Conservation (phyloP, 148 eudicot species). For the Bassia scoparia region DNA sequence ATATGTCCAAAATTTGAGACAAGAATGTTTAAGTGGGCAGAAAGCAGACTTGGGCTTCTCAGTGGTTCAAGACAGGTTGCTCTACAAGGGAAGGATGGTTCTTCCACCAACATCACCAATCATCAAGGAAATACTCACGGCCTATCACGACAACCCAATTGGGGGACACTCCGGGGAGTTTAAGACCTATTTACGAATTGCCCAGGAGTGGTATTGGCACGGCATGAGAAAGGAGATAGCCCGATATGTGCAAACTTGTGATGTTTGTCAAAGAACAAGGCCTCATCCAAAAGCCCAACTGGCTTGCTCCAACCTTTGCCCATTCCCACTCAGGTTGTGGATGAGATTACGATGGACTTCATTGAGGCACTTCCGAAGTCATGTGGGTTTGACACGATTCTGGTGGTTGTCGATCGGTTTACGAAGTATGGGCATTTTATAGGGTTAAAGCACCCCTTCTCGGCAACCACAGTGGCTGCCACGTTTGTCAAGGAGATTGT, state of each 20-base stretch:
- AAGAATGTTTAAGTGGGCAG: too few relatives aligned
- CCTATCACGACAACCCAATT: neutral
- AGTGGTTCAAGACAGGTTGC: too few relatives aligned
- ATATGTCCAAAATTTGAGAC: too few relatives aligned
- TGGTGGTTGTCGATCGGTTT: neutral
- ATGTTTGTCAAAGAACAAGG: neutral
- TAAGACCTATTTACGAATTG: neutral
- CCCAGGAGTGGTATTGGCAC: neutral
- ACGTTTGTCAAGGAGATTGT: neutral
- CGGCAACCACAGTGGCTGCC: neutral
- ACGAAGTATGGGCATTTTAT: constrained; percentile 1
- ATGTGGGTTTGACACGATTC: neutral
- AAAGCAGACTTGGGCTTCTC: too few relatives aligned
- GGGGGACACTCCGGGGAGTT: neutral
- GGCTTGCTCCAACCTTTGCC: neutral
- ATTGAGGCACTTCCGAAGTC: neutral
- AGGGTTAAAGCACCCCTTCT: neutral
- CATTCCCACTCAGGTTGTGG: neutral
- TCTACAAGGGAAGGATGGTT: neutral
- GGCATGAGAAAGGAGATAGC: neutral
- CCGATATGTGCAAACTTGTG: neutral
- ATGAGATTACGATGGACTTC: neutral
- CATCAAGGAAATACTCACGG: too few relatives aligned
- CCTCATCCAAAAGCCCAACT: too few relatives aligned
- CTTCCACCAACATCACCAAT: neutral